Evolutionary conservation across 306 rosid genomes (phyloP).

Genomic region (Luffa acutangula): DNA sequence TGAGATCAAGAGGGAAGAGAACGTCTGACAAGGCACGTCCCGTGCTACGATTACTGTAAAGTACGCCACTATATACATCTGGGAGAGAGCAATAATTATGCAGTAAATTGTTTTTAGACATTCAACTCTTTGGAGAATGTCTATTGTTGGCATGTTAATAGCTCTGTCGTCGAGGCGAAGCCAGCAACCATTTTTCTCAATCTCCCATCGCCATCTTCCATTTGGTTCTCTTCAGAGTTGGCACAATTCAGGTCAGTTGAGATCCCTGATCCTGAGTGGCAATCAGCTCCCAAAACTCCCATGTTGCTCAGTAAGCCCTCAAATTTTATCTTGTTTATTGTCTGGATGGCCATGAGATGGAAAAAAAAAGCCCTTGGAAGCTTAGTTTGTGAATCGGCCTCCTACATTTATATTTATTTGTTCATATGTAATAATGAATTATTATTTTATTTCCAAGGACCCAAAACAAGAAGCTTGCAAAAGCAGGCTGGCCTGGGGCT

Average conservation of each 20-base stretch:
- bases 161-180: conserved; percentile 7
- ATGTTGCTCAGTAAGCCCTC: neutral
- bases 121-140: conserved; percentile 23
- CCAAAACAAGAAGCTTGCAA: conserved; percentile 12
- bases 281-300: neutral
- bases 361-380: conserved; percentile 22
- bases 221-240: conserved; percentile 9
- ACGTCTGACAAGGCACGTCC: conserved; percentile 24
- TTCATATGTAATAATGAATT: conserved; percentile 13
- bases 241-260: neutral
- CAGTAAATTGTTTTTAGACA: conserved; percentile 18
- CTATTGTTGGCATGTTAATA: conserved; percentile 24
- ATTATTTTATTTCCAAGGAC: conserved; percentile 5
- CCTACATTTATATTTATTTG: conserved; percentile 10
- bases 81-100: conserved; percentile 31
- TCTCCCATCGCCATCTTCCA: conserved; percentile 13
- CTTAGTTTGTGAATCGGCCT: conserved; percentile 8
- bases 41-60: conserved; percentile 16
- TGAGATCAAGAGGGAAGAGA: conserved; percentile 50
- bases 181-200: conserved; percentile 26
- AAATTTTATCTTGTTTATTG: neutral
- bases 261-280: neutral
- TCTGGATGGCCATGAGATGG: conserved; percentile 13
- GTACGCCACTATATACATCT: conserved; percentile 32
- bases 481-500: conserved; percentile 8